Percentiles rank a stretch among this genome's conserved stretches.
Conservation (phyloP, 768 basidiomycete species). For the Tricholoma flavovirens region DNA sequence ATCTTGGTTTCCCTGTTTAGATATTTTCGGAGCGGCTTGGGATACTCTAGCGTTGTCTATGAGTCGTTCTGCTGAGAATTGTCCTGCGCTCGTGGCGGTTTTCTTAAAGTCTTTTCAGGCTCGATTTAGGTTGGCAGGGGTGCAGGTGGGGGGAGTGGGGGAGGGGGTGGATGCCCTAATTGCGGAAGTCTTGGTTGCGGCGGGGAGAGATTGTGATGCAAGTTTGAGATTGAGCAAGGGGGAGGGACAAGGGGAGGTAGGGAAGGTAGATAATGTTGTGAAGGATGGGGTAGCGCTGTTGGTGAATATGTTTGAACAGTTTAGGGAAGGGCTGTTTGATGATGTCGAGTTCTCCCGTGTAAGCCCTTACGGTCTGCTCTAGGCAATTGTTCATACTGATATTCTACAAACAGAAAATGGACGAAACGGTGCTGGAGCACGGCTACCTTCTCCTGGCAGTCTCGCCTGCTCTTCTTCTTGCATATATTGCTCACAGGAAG, state of each 20-base stretch:
- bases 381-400: not conserved
- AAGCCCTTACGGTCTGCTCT: constrained; percentile 12
- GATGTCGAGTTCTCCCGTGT: constrained; percentile 41
- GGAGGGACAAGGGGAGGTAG: not conserved
- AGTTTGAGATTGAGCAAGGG: not conserved
- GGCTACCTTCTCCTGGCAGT: constrained; percentile 32
- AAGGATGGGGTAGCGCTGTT: constrained; percentile 20
- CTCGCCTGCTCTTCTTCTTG: constrained; percentile 40
- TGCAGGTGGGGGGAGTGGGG: constrained; percentile 19
- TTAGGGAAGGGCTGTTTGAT: constrained; percentile 45
- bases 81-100: constrained; percentile 34
- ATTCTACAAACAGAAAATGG: constrained; percentile 33
- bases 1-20: constrained; percentile 18
- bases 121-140: constrained; percentile 21
- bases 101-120: constrained; percentile 42
- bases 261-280: not conserved
- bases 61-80: constrained; percentile 15
- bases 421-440: constrained; percentile 35
- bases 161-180: constrained; percentile 24
- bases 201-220: constrained; percentile 26
- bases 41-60: constrained; percentile 29
- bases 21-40: constrained; percentile 49
- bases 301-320: constrained; percentile 43
- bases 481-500: constrained; percentile 46
- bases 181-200: constrained; percentile 26